Evolutionary conservation across 495 filamentous ascomycete species (phyloP), one percentile per base, ranked within the genome.

Genomic region (Aspergillus conjunctus): DNA sequence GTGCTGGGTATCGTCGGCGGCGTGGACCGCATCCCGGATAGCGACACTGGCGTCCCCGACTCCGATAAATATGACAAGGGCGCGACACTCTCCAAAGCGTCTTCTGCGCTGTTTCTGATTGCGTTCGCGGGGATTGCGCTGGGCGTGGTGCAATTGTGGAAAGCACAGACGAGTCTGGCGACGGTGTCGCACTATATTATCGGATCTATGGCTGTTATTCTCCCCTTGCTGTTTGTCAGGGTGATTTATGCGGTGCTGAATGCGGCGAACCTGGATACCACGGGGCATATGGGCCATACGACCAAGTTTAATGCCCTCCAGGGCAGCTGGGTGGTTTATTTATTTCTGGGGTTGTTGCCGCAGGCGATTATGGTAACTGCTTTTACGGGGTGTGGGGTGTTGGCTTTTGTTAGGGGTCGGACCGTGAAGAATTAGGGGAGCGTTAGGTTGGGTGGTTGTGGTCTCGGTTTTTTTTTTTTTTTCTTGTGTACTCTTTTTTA

Each of bases 241-340:
- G 21, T 51, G 10, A 12, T 51, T 18, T 51, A 51, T 51, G 6
- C 18, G 18, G 48, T 51, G 48, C 6, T 51, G 17, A 22, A 14
- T 14, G 48, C 48, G 48, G 48, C 48, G 48, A 51, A 51, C 26
- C 22, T 51, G 48, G 48, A 51, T 51, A 51, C 48, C 17, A 51
- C 7, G 9, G 48, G 4, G 18, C 17, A 26, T 20, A 14, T 14
- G n/a, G 20, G 48, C 5, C 48, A 51, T 26, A 21, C 20, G 1
- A 26, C 12, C 17, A 51, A 30, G 48, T 51, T 22, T 51, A 26
- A 51, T 51, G 48, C 26, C 5, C 4, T 51, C 6, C 17, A 14
- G 18, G 48, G 48, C 7, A 51, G 48, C 10, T 51, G 48, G 48
- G 48, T 14, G 2, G 15, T 51, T 21, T 51, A 51, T 51, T 51